Evolutionary conservation across 306 rosid genomes (phyloP).

Genomic region (Quercus alba): DNA sequence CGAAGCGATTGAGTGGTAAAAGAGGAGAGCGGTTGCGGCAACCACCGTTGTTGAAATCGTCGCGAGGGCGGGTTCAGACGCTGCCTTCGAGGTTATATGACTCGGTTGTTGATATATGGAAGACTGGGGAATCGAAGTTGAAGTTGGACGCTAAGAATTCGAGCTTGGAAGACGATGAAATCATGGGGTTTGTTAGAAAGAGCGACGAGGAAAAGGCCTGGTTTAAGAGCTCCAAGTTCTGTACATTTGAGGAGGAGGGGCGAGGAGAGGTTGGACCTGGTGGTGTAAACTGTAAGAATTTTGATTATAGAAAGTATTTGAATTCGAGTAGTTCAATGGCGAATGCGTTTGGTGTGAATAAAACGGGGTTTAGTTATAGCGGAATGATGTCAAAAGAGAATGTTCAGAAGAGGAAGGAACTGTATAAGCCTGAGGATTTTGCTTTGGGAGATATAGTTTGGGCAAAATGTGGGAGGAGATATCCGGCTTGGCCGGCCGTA

Average conservation of each 20-base stretch:
- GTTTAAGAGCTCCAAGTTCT: constrained; percentile 32
- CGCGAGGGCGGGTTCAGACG: constrained; percentile 67
- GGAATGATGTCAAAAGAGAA: constrained; percentile 24
- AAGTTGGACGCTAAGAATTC: constrained; percentile 31
- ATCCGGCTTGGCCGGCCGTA: constrained; percentile 94
- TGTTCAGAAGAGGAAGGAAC: constrained; percentile 48
- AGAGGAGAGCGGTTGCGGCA: constrained; percentile 15
- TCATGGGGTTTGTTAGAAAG: constrained; percentile 21
- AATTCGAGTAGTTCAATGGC: constrained; percentile 24
- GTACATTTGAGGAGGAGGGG: constrained; percentile 9
- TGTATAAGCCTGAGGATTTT: constrained; percentile 77
- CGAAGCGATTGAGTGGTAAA: constrained; percentile 24
- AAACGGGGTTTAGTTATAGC: constrained; percentile 41
- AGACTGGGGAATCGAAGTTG: constrained; percentile 31
- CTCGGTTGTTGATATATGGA: constrained; percentile 53
- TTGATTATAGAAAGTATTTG: constrained; percentile 16
- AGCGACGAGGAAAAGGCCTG: constrained; percentile 23
- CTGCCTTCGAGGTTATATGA: constrained; percentile 70
- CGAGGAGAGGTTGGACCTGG: constrained; percentile 13
- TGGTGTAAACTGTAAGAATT: constrained; percentile 13
- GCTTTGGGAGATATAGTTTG: constrained; percentile 90
- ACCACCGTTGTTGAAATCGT: constrained; percentile 54
- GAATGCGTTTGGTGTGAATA: constrained; percentile 8
- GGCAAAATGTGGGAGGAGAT: constrained; percentile 95
- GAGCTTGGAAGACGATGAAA: constrained; percentile 43